These are phyloP conservation scores for Fusarium hostae DNA, from an alignment of 2,329 filamentous ascomycete genomes.

Conservation along the genomic window DNA sequence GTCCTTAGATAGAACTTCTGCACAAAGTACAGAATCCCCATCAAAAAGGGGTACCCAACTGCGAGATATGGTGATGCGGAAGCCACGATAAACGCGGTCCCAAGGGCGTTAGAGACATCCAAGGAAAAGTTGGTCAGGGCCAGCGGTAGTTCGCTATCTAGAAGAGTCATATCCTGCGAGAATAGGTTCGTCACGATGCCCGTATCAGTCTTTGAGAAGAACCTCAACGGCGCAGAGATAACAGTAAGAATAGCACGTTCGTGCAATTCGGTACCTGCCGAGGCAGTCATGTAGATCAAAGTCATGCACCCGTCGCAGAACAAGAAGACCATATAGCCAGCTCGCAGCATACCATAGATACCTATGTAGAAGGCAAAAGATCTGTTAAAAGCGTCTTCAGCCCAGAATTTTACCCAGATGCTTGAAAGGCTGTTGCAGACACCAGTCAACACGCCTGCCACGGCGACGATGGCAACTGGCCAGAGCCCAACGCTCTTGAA, in stretches of 20 bases:
- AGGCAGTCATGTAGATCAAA: slow-evolving; percentile 44
- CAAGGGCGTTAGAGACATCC: slow-evolving; percentile 46
- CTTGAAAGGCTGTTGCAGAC: slow-evolving; percentile 46
- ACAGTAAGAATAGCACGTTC: slow-evolving; percentile 48
- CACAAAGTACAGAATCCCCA: slow-evolving; percentile 58
- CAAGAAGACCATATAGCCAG: slow-evolving; percentile 33
- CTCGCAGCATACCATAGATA: slow-evolving; percentile 44
- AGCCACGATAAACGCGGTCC: slow-evolving; percentile 61
- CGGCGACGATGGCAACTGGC: slow-evolving; percentile 32
- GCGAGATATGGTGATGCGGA: slow-evolving; percentile 56
- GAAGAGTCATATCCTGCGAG: slow-evolving; percentile 57
- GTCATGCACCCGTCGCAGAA: slow-evolving; percentile 19
- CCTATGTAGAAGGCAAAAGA: slow-evolving; percentile 47
- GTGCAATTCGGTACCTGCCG: slow-evolving; percentile 50
- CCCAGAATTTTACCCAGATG: slow-evolving; percentile 57
- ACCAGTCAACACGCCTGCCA: slow-evolving; percentile 40
- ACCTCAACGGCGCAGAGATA: slow-evolving; percentile 53
- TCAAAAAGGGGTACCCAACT: slow-evolving; percentile 61
- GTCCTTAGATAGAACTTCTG: slow-evolving; percentile 70
- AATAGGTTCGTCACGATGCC: slow-evolving; percentile 58
- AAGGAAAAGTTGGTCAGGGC: slow-evolving; percentile 47
- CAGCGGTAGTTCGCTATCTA: slow-evolving; percentile 54
- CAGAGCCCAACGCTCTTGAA: slow-evolving; percentile 42
- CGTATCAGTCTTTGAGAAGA: slow-evolving; percentile 55
- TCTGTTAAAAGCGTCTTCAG: slow-evolving; percentile 45